A percentile compares a stretch with the other conserved stretches of the same genome.
Evolutionary conservation across 2,329 filamentous ascomycete genomes (phyloP).

Genomic region (Ascochyta clinopodiicola): DNA sequence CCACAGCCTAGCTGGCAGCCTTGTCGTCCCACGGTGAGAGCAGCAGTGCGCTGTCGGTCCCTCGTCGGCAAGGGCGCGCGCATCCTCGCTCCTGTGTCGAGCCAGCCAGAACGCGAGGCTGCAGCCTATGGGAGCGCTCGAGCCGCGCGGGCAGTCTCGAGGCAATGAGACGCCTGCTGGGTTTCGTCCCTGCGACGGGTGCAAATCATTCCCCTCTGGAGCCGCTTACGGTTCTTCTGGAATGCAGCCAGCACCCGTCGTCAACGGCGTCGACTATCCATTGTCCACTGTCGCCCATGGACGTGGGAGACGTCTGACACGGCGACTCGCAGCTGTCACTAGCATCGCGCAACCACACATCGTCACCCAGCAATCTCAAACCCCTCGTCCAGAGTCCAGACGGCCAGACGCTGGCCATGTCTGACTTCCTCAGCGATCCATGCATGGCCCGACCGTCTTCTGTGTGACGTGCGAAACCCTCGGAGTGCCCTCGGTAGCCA

Average conservation of each 20-base stretch:
- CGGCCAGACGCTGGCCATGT: conserved; percentile 19
- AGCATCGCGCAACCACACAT: not conserved
- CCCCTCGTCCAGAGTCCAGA: conserved; percentile 11
- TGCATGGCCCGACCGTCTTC: conserved; percentile 11
- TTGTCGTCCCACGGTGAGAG: conserved; percentile 8
- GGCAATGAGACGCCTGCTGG: conserved; percentile 9
- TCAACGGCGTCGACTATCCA: not conserved
- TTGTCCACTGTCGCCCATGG: conserved; percentile 1
- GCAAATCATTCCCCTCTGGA: conserved; percentile 31
- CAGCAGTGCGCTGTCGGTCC: conserved; percentile 19
- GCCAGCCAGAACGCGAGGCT: not conserved
- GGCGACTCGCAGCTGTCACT: not conserved
- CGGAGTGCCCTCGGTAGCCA: conserved; percentile 4
- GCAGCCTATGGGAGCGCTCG: conserved; percentile 16
- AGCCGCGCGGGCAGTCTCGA: not conserved
- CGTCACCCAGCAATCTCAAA: not conserved
- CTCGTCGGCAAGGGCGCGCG: conserved; percentile 28
- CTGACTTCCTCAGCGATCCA: conserved; percentile 14
- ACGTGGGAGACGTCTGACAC: conserved; percentile 12
- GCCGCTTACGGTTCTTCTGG: conserved; percentile 27
- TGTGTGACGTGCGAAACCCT: conserved; percentile 16
- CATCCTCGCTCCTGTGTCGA: conserved; percentile 10
- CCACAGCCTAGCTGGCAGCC: conserved; percentile 18
- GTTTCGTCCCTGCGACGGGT: conserved; percentile 25
- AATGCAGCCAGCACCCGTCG: conserved; percentile 20